These are phyloP conservation scores for Albugo laibachii DNA, from an alignment of 352 stramenopile species.

Conservation along the genomic window DNA sequence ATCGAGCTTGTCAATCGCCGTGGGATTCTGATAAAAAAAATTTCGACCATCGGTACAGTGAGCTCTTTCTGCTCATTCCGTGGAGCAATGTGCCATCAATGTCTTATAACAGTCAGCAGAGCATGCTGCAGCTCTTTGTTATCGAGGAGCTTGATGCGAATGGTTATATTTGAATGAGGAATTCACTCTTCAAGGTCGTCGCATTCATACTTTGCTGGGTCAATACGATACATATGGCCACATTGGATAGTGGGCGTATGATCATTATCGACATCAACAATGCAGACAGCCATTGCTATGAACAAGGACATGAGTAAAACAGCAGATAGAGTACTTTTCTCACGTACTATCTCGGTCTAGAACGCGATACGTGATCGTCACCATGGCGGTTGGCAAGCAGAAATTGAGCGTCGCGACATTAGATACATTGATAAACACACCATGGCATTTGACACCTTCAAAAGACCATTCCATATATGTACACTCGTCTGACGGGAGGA, in stretches of 20 bases:
- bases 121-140: too few relatives aligned
- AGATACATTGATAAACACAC: conserved; percentile 57
- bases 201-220: too few relatives aligned
- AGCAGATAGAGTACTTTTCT: background rate
- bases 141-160: too few relatives aligned
- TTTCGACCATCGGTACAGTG: too few relatives aligned
- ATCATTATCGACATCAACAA: conserved; percentile 68
- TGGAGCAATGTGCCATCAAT: too few relatives aligned
- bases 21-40: too few relatives aligned
- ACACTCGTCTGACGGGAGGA: conserved; percentile 53
- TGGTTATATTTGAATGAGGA: too few relatives aligned
- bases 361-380: conserved; percentile 69
- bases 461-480: conserved; percentile 79
- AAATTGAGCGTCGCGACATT: conserved; percentile 75
- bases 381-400: conserved; percentile 60
- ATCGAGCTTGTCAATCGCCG: too few relatives aligned
- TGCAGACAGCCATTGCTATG: conserved; percentile 63
- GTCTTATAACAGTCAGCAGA: too few relatives aligned
- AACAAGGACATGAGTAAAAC: background rate
- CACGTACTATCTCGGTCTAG: conserved; percentile 55
- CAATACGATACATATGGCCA: conserved; percentile 40
- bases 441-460: conserved; percentile 62
- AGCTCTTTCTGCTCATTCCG: too few relatives aligned
- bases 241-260: conserved; percentile 67
- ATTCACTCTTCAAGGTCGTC: too few relatives aligned